phyloP scores from a whole-genome alignment of 495 filamentous ascomycete genomes.

The Neurospora sp. region DNA sequence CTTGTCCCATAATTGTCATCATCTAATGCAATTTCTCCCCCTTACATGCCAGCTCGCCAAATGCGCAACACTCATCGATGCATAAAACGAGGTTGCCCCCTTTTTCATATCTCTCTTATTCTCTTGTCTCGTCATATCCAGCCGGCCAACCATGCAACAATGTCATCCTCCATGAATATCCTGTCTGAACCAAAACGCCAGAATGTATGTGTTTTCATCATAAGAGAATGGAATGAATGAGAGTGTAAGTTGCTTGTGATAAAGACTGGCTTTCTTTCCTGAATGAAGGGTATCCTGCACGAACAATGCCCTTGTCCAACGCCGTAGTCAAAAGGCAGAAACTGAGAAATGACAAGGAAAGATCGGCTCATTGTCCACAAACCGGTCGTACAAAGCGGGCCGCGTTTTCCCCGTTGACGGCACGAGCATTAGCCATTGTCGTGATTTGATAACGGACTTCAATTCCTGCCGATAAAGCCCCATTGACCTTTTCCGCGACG shows the following conservation, averaged over 20 bases:
- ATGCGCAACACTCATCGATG: not conserved
- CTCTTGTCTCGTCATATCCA: not conserved
- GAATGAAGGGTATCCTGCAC: not conserved
- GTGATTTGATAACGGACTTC: not conserved
- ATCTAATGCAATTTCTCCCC: not conserved
- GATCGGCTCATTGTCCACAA: not conserved
- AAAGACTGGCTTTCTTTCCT: not conserved
- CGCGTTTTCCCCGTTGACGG: not conserved
- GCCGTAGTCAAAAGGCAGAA: not conserved
- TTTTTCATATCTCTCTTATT: not conserved
- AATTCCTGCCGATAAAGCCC: not conserved
- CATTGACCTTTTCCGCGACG: not conserved
- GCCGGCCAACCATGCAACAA: not conserved
- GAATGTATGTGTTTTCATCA: not conserved
- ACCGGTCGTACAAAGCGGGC: not conserved
- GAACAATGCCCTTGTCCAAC: not conserved
- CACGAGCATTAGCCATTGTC: not conserved
- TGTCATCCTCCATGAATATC: not conserved
- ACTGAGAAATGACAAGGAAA: not conserved
- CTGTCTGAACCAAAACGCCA: not conserved
- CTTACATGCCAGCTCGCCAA: not conserved
- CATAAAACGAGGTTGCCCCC: not conserved
- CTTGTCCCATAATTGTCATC: not conserved
- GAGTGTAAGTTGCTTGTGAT: not conserved
- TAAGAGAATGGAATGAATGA: not conserved